phyloP scores from a whole-genome alignment of 495 filamentous ascomycete species.

The Penicillium silybi region DNA sequence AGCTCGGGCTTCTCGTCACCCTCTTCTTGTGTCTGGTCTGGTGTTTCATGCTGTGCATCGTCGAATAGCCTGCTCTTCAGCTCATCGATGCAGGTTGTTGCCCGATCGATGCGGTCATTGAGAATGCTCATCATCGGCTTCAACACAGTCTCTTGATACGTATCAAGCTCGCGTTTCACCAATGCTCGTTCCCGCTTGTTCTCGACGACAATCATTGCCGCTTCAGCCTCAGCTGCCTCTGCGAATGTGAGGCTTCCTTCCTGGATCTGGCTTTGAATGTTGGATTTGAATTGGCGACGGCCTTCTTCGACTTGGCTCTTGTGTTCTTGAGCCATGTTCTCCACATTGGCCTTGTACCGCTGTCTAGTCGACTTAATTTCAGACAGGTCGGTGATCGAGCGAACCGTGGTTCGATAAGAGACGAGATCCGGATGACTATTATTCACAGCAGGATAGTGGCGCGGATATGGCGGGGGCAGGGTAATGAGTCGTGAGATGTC shows the following conservation, averaged over 20 bases:
- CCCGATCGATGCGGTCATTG: slow-evolving; percentile 55
- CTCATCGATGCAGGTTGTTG: slow-evolving; percentile 65
- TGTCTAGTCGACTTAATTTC: slow-evolving; percentile 68
- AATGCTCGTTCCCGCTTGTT: slow-evolving; percentile 55
- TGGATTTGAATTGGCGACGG: slow-evolving; percentile 49
- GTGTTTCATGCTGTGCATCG: slow-evolving; percentile 65
- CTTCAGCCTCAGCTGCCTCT: slow-evolving; percentile 75
- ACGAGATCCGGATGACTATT: slow-evolving; percentile 90
- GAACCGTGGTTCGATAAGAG: slow-evolving; percentile 68
- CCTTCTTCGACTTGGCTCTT: slow-evolving; percentile 41
- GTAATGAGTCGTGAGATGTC: slow-evolving; percentile 92
- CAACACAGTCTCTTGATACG: slow-evolving; percentile 70
- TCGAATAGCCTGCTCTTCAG: slow-evolving; percentile 67
- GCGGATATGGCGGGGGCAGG: slow-evolving; percentile 86
- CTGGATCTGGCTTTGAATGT: slow-evolving; percentile 70
- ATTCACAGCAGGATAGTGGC: slow-evolving; percentile 91
- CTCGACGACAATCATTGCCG: slow-evolving; percentile 60
- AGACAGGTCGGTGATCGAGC: slow-evolving; percentile 69
- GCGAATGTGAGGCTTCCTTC: slow-evolving; percentile 72
- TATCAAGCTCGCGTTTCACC: slow-evolving; percentile 69
- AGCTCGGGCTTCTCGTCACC: slow-evolving; percentile 94
- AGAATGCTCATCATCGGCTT: slow-evolving; percentile 73
- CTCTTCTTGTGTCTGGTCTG: slow-evolving; percentile 84
- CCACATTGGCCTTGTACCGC: slow-evolving; percentile 44
- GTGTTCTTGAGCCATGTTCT: slow-evolving; percentile 35